phyloP scores from a whole-genome alignment of 805 yeast genomes.

The Yarrowia porcina region DNA sequence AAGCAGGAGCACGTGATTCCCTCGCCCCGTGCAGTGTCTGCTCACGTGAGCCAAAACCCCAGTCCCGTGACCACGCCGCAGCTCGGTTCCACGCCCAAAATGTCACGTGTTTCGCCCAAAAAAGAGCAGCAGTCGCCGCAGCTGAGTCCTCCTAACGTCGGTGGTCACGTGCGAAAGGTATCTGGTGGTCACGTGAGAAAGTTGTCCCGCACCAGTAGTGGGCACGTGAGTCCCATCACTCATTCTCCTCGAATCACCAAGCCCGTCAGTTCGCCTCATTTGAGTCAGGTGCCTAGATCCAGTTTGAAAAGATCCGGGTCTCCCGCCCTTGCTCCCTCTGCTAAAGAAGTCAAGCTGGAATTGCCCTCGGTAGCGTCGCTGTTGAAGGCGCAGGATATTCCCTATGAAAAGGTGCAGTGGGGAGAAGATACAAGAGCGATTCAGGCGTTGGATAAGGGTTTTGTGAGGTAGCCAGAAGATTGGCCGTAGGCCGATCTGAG shows the following conservation, averaged over 20 bases:
- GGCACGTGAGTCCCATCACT: background rate
- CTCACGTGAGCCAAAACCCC: background rate
- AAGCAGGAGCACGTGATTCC: background rate
- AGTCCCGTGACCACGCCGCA: conserved; percentile 14
- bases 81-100: background rate
- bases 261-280: background rate
- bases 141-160: background rate
- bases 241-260: background rate
- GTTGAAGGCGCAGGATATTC: conserved; percentile 32
- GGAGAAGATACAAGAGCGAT: conserved; percentile 38
- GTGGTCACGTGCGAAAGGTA: background rate
- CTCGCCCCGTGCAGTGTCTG: background rate
- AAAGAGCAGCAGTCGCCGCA: background rate
- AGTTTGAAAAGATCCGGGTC: background rate
- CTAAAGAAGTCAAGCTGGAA: conserved; percentile 10
- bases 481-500: no score
- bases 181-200: background rate
- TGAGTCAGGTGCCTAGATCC: background rate
- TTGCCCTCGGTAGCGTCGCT: conserved; percentile 9
- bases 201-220: no score
- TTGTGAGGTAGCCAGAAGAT: conserved; percentile 15
- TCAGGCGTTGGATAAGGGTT: conserved; percentile 35
- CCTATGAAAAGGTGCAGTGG: conserved; percentile 33
- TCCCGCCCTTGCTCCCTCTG: background rate
- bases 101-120: background rate